Conservation (phyloP, 345 rosid genomes). For the Balakata baccata region DNA sequence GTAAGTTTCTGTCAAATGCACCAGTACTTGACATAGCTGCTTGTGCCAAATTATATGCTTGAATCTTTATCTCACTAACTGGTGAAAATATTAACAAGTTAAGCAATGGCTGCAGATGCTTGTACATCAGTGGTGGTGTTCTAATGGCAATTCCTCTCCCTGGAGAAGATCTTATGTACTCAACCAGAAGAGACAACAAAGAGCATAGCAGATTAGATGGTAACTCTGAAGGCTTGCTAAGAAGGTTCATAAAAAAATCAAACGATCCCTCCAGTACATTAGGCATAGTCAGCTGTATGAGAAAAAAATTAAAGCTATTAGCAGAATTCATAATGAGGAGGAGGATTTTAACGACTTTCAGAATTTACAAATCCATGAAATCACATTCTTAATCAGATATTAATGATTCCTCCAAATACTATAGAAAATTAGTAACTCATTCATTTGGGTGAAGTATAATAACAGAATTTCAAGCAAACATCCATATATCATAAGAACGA, state of each 20-base stretch:
- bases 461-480: neutral
- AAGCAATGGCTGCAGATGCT: constrained; percentile 60
- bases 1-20: constrained; percentile 69
- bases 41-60: constrained; percentile 55
- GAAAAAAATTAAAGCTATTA: constrained; percentile 14
- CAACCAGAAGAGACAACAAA: constrained; percentile 60
- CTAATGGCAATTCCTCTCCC: constrained; percentile 39
- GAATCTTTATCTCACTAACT: constrained; percentile 47
- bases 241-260: constrained; percentile 67
- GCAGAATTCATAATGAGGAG: constrained; percentile 5
- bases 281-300: constrained; percentile 62
- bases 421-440: neutral
- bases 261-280: constrained; percentile 74
- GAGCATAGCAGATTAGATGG: constrained; percentile 56
- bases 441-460: neutral
- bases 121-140: constrained; percentile 69
- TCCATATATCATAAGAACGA: neutral
- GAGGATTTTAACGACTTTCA: neutral
- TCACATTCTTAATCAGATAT: neutral
- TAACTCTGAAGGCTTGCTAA: constrained; percentile 49
- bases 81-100: constrained; percentile 61
- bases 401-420: neutral
- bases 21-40: constrained; percentile 86
- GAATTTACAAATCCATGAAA: neutral
- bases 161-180: constrained; percentile 53